Evolutionary conservation across 1,139 yeast species (phyloP).

Genomic region (Diutina mesorugosa): DNA sequence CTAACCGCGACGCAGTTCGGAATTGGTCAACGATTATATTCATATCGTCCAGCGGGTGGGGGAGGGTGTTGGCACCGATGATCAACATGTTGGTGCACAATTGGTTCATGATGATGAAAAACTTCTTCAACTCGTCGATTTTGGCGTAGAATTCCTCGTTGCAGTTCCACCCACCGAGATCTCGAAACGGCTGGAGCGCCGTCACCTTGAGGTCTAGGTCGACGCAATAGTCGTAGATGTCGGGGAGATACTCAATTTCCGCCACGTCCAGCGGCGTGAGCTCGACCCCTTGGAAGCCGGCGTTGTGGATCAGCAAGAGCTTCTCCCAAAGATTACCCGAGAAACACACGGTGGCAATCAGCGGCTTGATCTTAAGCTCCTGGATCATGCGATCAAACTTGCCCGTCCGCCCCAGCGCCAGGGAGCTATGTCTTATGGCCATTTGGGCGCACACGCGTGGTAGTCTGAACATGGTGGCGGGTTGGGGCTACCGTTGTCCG

Average conservation of each 20-base stretch:
- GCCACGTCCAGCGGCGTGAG: slow-evolving; percentile 4
- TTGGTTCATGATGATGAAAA: neutral
- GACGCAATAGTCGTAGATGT: slow-evolving; percentile 3
- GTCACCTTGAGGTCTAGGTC: slow-evolving; percentile 2
- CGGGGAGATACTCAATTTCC: slow-evolving; percentile 3
- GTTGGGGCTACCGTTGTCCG: neutral
- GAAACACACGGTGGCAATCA: slow-evolving; percentile 4
- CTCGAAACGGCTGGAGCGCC: slow-evolving; percentile 4
- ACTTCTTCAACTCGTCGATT: slow-evolving; percentile 3
- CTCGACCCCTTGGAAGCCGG: slow-evolving; percentile 4
- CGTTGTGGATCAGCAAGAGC: slow-evolving; percentile 3
- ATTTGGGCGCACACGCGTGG: neutral
- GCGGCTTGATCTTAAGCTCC: slow-evolving; percentile 1
- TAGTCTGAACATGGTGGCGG: neutral
- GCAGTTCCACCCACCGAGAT: slow-evolving; percentile 3
- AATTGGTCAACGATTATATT: slow-evolving; percentile 3
- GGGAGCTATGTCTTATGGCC: neutral
- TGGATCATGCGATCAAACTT: slow-evolving; percentile 1
- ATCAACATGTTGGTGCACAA: slow-evolving; percentile 2
- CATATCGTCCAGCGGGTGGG: slow-evolving; percentile 1
- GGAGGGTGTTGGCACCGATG: slow-evolving; percentile 4
- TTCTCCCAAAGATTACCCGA: slow-evolving; percentile 4
- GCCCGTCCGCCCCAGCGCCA: neutral
- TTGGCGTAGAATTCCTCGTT: neutral
- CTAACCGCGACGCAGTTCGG: slow-evolving; percentile 3